Base-by-base conservation (phyloP, 345 rosid genomes). In the Hypericum perforatum region DNA sequence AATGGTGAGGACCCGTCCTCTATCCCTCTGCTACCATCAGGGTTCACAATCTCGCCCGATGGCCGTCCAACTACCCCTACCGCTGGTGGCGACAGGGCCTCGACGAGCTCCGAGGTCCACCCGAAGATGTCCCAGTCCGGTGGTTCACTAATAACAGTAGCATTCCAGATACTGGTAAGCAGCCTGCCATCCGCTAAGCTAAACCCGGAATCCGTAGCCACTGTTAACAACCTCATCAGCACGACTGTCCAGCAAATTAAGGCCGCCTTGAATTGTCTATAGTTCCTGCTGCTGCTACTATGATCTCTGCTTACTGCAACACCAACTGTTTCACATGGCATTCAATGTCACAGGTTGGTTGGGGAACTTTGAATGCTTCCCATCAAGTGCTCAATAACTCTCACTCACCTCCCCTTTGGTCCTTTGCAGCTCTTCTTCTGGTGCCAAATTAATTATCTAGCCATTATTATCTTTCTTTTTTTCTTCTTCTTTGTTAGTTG, bases 231-330 rank as follows among this genome's bases (percentile, higher is more conserved):
- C 81, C 82, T 92, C 39, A 85, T 92, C 52, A 60, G 86, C 69
- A 78, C 82, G 39, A 92, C 95, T 12, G 86, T 92, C 65, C 94
- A 85, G 54, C 96, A 88, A 74, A 92, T 92, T 70, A 88, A 89
- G 75, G 78, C 76, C 11, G 89, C 97, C 43, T 71, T 92, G 87
- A 85, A 76, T 71, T 81, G 86, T 75, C 86, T 81, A 22, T 41
- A 63, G 75, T 70, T 74, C 73, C 55, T 78, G 80, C 80, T 64
- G 59, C 64, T 45, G 62, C 55, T 39, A 37, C 66, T 56, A 69
- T 48, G 56, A 16, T 63, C 62, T 37, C 72, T 42, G 61, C 75
- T 4, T 8, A 41, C 9, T 11, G n/a, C 44, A 58, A 58, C 78
- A 49, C 71, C 32, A 78, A 69, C 73, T 70, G 74, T 63, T 74